phyloP scores from a whole-genome alignment of 1,139 yeast genomes.

The Lodderomyces metapsilosis region DNA sequence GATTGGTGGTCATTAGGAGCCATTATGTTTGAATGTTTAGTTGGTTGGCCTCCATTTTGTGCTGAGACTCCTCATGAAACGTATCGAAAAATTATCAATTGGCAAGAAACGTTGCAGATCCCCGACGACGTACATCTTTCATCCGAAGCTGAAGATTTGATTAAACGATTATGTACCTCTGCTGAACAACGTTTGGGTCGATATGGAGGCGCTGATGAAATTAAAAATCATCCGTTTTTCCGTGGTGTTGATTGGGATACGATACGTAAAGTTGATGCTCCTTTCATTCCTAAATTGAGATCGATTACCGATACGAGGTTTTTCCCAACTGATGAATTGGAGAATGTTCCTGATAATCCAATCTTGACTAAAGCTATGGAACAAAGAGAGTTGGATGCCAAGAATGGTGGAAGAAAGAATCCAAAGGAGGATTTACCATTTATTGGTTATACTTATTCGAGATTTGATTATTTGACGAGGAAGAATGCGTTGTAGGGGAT shows the following conservation, averaged over 20 bases:
- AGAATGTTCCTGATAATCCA: conserved; percentile 94
- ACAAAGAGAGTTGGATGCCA: conserved; percentile 44
- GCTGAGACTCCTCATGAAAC: conserved; percentile 99
- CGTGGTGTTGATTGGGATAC: conserved; percentile 97
- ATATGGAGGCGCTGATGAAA: conserved; percentile 90
- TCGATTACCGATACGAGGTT: conserved; percentile 95
- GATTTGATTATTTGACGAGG: conserved; percentile 88
- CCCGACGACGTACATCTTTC: conserved; percentile 96
- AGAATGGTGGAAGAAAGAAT: conserved; percentile 37
- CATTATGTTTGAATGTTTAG: conserved; percentile 96
- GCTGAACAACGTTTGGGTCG: conserved; percentile 88
- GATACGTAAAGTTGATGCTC: conserved; percentile 90
- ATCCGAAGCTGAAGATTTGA: conserved; percentile 91
- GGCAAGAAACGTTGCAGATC: conserved; percentile 90
- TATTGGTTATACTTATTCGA: conserved; percentile 92
- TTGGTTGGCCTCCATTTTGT: conserved; percentile 99
- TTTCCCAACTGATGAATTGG: conserved; percentile 97
- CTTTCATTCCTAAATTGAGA: conserved; percentile 62
- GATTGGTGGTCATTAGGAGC: conserved; percentile 99
- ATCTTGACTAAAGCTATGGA: conserved; percentile 72
- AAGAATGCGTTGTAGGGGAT: conserved; percentile 70
- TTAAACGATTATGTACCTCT: conserved; percentile 75
- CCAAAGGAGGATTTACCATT: conserved; percentile 89
- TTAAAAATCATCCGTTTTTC: conserved; percentile 90
- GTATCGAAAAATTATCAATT: conserved; percentile 87